phyloP scores from a whole-genome alignment of 306 rosid species.

The Fagus sylvatica region DNA sequence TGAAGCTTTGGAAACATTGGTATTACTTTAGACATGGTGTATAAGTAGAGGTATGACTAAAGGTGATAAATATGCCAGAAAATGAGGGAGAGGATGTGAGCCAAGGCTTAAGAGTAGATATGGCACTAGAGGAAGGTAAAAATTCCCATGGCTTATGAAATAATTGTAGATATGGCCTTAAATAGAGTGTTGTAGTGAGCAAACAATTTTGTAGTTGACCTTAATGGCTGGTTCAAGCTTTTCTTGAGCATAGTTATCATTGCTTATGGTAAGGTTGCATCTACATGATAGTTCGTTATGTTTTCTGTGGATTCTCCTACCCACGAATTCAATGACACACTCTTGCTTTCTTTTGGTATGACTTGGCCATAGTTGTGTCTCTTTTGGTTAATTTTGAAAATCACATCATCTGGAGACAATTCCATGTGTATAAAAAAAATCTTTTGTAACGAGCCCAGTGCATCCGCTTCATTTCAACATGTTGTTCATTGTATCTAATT shows the following conservation, averaged over 20 bases:
- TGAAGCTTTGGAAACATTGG: not conserved
- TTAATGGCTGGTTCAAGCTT: not conserved
- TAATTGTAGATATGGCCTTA: too few relatives aligned
- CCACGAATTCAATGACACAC: not conserved
- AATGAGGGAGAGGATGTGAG: not conserved
- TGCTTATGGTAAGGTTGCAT: not conserved
- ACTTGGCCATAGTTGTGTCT: not conserved
- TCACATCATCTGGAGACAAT: not conserved
- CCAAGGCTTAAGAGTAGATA: not conserved
- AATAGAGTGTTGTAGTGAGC: not conserved
- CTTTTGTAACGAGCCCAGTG: too few relatives aligned
- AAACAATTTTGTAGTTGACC: not conserved
- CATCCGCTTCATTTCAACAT: too few relatives aligned
- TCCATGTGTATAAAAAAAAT: too few relatives aligned
- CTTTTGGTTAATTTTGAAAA: not conserved
- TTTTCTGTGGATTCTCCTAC: not conserved
- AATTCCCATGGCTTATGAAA: too few relatives aligned
- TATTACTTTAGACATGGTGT: not conserved
- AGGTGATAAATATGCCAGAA: not conserved
- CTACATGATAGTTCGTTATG: not conserved
- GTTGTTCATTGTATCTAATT: too few relatives aligned
- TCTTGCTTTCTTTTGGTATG: not conserved
- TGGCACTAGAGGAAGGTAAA: not conserved
- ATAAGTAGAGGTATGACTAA: not conserved
- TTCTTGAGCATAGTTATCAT: not conserved